A percentile compares a stretch with the other conserved stretches of the same genome.
phyloP scores from a whole-genome alignment of 2,329 filamentous ascomycete species.

The Scleromitrula shiraiana region DNA sequence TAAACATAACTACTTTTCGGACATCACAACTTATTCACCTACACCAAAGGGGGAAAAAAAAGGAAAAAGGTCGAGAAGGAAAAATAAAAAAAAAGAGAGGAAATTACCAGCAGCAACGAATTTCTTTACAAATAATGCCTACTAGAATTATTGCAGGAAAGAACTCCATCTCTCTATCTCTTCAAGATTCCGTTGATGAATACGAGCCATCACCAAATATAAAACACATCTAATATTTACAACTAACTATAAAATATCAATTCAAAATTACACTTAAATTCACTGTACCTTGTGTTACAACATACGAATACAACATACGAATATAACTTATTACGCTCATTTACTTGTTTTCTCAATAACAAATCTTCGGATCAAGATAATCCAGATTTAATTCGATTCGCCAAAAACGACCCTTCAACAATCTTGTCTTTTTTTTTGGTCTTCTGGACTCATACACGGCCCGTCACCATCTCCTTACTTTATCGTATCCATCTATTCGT shows the following conservation, averaged over 20 bases:
- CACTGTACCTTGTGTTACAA: background rate
- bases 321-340: too few relatives aligned
- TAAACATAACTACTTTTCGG: background rate
- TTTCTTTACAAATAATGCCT: slow-evolving; percentile 2
- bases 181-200: too few relatives aligned
- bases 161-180: too few relatives aligned
- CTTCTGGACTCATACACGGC: background rate
- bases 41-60: background rate
- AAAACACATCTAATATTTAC: too few relatives aligned
- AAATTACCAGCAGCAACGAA: slow-evolving; percentile 3
- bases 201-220: too few relatives aligned
- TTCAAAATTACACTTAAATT: background rate
- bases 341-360: too few relatives aligned
- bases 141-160: background rate
- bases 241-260: too few relatives aligned
- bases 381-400: background rate
- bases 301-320: too few relatives aligned
- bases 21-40: background rate
- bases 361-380: too few relatives aligned
- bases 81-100: background rate
- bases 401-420: background rate
- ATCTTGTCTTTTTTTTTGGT: background rate
- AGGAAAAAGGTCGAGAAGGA: background rate
- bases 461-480: slow-evolving; percentile 6
- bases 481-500: slow-evolving; percentile 2